Conservation (phyloP, 192 early-diverging fungal genomes). For the Cetraspora pellucida region DNA sequence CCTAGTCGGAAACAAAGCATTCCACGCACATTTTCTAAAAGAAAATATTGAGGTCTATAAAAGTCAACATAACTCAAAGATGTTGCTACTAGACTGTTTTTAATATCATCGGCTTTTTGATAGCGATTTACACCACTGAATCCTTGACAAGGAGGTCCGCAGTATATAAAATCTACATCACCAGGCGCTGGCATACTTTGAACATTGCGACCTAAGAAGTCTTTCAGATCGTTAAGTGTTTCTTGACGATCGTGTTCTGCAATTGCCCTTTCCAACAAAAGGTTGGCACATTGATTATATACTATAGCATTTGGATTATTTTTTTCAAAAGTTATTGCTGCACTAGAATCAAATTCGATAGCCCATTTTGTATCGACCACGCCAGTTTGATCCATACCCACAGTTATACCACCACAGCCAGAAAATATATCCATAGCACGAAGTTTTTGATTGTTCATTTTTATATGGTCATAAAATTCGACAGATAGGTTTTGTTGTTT, state of each 20-base stretch:
- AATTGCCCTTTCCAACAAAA: slow-evolving; percentile 66
- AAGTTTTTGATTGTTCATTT: slow-evolving; percentile 34
- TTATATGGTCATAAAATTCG: background rate
- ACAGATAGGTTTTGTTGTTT: background rate
- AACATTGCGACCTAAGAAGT: slow-evolving; percentile 44
- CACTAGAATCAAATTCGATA: slow-evolving; percentile 62
- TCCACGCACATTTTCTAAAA: slow-evolving; percentile 73
- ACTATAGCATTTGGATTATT: slow-evolving; percentile 64
- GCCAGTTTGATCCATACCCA: slow-evolving; percentile 60
- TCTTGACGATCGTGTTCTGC: slow-evolving; percentile 45
- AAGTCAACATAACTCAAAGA: slow-evolving; percentile 71
- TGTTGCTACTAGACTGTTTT: slow-evolving; percentile 66
- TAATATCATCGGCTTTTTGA: slow-evolving; percentile 65
- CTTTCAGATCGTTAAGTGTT: slow-evolving; percentile 35
- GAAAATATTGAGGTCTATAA: slow-evolving; percentile 65
- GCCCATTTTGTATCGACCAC: slow-evolving; percentile 64
- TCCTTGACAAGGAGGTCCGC: slow-evolving; percentile 76
- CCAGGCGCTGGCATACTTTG: slow-evolving; percentile 62
- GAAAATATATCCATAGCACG: slow-evolving; percentile 68
- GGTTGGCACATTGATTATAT: slow-evolving; percentile 65
- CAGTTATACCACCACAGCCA: slow-evolving; percentile 70
- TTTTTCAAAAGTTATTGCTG: slow-evolving; percentile 60
- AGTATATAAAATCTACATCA: slow-evolving; percentile 72
- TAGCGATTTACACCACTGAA: slow-evolving; percentile 64
- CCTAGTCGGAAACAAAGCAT: slow-evolving; percentile 60